Evolutionary conservation across 805 yeast species (phyloP), one percentile per base, ranked within the genome.

Genomic region (Metschnikowia santaceciliae): DNA sequence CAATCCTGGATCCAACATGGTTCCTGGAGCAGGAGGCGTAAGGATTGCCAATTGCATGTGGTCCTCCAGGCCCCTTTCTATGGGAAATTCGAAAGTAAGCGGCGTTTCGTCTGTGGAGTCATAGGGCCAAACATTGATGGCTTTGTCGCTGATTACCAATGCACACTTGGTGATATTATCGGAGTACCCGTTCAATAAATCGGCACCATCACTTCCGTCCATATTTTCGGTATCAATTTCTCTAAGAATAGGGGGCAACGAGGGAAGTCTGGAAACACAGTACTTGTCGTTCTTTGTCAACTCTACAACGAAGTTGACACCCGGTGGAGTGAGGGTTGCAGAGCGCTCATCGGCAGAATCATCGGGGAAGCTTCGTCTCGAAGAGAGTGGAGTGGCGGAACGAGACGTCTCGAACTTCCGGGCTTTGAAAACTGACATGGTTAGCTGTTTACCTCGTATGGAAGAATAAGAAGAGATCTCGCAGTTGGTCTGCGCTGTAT

Each of bases 91-190:
- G 39, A 79, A 70, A 1, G 84, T 77, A 13, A 78, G 64, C 0
- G 94, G 90, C 1, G 75, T 66, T 32, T 74, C 70, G 56, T 87
- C 89, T 11, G 79, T 77, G 1, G 90, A 78, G 48, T 74, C 71
- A 61, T 84, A 86, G 48, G 78, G 74, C 91, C 96, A 90, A 5
- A 84, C 83, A 58, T 79, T 76, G 19, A 86, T 75, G 34, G 80
- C 71, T 22, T 74, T 67, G n/a, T 71, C 74, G 14, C 80, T 74
- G 4, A 80, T 67, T 3, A 78, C 71, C 30, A 82, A 65, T 0
- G 85, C 82, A 60, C 71, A 77, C 37, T 70, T 72, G 10, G 84
- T 72, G 15, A 56, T 57, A 38, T 74, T 67, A 59, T 82, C 85
- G 6, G 80, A 57, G 54, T 70, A 68, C 1, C 82, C 86, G 52